Evolutionary conservation across 441 rosid species (phyloP).

Genomic region (Corymbia calophylla): DNA sequence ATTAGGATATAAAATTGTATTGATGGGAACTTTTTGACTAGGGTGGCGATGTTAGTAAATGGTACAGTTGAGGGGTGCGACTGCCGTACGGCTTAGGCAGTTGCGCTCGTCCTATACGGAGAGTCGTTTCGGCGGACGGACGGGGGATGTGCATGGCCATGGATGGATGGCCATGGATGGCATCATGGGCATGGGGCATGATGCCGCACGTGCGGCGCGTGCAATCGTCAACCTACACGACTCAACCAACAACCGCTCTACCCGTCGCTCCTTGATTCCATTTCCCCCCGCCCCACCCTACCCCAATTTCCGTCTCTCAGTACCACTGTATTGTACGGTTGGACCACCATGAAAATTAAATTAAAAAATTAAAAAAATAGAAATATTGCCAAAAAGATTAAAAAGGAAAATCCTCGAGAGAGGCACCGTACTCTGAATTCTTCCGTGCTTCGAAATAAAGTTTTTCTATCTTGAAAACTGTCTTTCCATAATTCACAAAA

Average conservation of each 20-base stretch:
- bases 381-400: background rate
- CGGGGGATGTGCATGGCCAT: background rate
- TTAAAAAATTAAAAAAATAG: fast-evolving
- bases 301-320: background rate
- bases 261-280: background rate
- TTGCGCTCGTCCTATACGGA: background rate
- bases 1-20: too few relatives aligned
- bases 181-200: background rate
- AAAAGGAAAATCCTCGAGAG: background rate
- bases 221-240: background rate
- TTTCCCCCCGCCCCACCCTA: background rate
- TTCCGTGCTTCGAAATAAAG: background rate
- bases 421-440: background rate
- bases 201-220: background rate
- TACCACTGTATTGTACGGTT: background rate
- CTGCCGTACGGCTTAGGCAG: background rate
- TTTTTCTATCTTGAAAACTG: background rate
- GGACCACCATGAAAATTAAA: background rate
- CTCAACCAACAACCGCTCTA: background rate
- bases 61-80: background rate
- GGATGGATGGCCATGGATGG: background rate
- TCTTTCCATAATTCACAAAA: background rate
- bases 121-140: background rate
- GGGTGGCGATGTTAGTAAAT: background rate
- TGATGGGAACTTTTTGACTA: background rate